Conservation (phyloP, 345 rosid genomes). For the Ceriops zippeliana region DNA sequence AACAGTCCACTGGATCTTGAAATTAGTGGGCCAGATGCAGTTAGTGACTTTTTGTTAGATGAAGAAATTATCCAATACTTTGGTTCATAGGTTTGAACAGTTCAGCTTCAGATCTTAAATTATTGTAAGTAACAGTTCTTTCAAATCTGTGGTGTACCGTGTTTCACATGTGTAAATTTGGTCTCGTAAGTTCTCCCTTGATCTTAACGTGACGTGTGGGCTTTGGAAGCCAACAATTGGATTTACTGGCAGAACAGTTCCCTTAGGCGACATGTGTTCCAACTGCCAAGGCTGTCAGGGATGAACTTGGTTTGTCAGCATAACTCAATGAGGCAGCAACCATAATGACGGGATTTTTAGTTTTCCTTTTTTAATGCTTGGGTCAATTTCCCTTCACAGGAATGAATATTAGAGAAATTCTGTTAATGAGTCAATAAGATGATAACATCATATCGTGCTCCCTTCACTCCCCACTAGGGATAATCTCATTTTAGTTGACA, state of each 20-base stretch:
- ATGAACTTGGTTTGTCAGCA: neutral
- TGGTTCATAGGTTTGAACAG: slow-evolving; percentile 17
- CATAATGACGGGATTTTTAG: slow-evolving; percentile 3
- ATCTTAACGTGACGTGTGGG: slow-evolving; percentile 5
- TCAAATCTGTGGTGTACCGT: neutral
- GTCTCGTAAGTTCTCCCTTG: neutral
- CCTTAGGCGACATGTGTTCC: neutral
- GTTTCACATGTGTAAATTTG: neutral
- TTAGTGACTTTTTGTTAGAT: slow-evolving; percentile 1
- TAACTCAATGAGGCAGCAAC: neutral
- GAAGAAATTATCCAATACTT: slow-evolving; percentile 23
- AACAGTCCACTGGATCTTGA: slow-evolving; percentile 30
- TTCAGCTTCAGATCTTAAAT: neutral
- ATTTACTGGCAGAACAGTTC: neutral
- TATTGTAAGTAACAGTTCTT: slow-evolving; percentile 8
- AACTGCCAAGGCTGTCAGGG: slow-evolving; percentile 2
- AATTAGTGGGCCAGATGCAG: neutral
- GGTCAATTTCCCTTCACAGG: neutral
- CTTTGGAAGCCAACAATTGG: neutral
- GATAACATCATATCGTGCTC: neutral
- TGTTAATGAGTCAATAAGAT: slow-evolving; percentile 1
- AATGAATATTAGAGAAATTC: slow-evolving; percentile 3
- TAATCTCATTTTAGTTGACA: too few relatives aligned
- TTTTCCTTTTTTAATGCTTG: neutral
- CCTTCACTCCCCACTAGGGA: too few relatives aligned